These are phyloP conservation scores for Rhizopogon vinicolor DNA, from an alignment of 768 basidiomycete genomes.

Conservation along the genomic window DNA sequence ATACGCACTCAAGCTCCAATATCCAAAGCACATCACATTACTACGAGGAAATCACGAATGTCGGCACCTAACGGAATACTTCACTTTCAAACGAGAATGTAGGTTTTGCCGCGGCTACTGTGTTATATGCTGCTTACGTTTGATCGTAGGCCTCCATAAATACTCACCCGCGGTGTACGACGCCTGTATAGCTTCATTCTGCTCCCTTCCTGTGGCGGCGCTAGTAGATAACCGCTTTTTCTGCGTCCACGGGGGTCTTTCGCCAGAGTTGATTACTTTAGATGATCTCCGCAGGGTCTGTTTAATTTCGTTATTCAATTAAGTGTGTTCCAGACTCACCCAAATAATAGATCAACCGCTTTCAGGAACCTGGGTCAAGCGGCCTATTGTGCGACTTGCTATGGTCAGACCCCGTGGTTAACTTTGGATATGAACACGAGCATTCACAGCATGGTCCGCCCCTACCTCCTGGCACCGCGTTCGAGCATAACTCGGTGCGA, in stretches of 20 bases:
- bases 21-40: constrained; percentile 76
- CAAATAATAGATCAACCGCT: constrained; percentile 74
- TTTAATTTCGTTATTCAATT: neutral
- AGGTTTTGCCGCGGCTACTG: constrained; percentile 22
- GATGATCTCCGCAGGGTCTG: constrained; percentile 67
- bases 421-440: constrained; percentile 81
- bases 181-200: constrained; percentile 88
- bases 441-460: constrained; percentile 43
- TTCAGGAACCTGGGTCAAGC: constrained; percentile 87
- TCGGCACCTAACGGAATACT: constrained; percentile 93
- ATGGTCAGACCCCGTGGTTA: constrained; percentile 92
- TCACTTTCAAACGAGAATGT: constrained; percentile 98
- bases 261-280: constrained; percentile 77
- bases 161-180: constrained; percentile 84
- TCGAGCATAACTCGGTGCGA: constrained; percentile 77
- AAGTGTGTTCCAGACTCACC: constrained; percentile 4
- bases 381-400: constrained; percentile 93
- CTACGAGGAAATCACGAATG: constrained; percentile 98
- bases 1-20: constrained; percentile 89
- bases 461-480: constrained; percentile 54
- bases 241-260: constrained; percentile 95
- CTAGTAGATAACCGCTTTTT: constrained; percentile 95
- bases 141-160: constrained; percentile 72
- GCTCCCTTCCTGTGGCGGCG: constrained; percentile 84
- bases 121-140: constrained; percentile 1